Evolutionary conservation across 768 basidiomycete genomes (phyloP).

Genomic region (Amanita inopinata): DNA sequence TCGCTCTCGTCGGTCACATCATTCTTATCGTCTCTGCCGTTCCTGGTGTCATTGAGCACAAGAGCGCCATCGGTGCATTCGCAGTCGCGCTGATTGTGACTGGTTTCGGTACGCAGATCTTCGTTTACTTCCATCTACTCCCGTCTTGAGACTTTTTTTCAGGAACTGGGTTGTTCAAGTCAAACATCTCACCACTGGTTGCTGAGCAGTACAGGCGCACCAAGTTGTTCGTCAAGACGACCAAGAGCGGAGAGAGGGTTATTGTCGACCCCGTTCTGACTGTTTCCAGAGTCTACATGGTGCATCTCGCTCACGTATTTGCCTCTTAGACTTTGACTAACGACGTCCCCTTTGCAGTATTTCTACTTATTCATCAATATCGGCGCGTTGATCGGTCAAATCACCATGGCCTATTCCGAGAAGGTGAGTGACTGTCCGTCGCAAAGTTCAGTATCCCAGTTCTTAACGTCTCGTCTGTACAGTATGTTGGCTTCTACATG

Average conservation of each 20-base stretch:
- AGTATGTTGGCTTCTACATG: constrained; percentile 62
- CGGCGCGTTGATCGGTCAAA: constrained; percentile 60
- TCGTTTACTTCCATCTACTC: not conserved
- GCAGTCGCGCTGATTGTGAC: constrained; percentile 53
- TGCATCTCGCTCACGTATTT: no score
- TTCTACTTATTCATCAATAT: constrained; percentile 69
- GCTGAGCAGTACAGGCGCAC: constrained; percentile 66
- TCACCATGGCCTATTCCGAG: constrained; percentile 59
- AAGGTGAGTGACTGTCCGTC: constrained; percentile 27
- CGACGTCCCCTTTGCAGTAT: constrained; percentile 25
- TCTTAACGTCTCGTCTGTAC: not conserved
- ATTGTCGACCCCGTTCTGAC: constrained; percentile 69
- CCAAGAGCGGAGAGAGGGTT: constrained; percentile 52
- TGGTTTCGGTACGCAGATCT: constrained; percentile 26
- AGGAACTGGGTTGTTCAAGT: constrained; percentile 67
- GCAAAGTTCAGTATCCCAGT: not conserved
- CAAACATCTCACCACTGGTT: constrained; percentile 68
- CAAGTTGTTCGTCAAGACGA: constrained; percentile 40
- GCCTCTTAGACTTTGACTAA: not conserved
- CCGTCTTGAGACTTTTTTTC: not conserved
- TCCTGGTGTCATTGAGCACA: constrained; percentile 52
- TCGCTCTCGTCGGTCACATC: constrained; percentile 56
- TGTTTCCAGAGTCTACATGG: constrained; percentile 66
- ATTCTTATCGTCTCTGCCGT: constrained; percentile 58
- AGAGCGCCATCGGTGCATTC: constrained; percentile 42